Evolutionary conservation across 2,329 filamentous ascomycete genomes (phyloP).

Genomic region (Fusarium sp.): DNA sequence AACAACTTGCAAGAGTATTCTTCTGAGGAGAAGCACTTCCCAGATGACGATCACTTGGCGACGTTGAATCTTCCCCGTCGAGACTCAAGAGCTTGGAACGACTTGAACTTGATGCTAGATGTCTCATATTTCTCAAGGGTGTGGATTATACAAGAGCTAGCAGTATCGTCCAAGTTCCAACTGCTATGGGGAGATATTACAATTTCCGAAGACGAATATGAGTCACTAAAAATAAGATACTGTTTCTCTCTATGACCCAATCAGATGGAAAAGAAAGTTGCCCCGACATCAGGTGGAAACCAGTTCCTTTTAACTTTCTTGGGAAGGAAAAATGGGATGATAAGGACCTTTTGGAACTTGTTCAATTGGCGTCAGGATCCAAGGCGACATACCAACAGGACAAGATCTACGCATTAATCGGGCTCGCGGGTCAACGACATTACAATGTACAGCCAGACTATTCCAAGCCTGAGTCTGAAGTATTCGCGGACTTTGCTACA

Average conservation of each 20-base stretch:
- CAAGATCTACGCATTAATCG: neutral
- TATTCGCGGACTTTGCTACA: neutral
- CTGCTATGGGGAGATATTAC: no score
- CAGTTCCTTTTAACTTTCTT: no score
- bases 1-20: no score
- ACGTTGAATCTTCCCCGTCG: no score
- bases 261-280: accelerated
- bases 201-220: neutral
- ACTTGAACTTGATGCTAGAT: no score
- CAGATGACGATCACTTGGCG: no score
- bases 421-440: accelerated
- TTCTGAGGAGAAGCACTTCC: no score
- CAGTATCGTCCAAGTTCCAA: no score
- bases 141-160: no score
- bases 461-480: neutral
- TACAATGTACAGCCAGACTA: neutral
- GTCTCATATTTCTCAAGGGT: no score
- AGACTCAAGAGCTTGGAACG: no score
- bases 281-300: no score
- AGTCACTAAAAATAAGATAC: accelerated
- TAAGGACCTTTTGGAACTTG: neutral
- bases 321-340: neutral
- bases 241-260: accelerated
- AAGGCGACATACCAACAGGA: neutral
- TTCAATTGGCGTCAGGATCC: accelerated